These are phyloP conservation scores for Coemansia sp. DNA, from an alignment of 192 early-diverging fungal species.

Conservation along the genomic window DNA sequence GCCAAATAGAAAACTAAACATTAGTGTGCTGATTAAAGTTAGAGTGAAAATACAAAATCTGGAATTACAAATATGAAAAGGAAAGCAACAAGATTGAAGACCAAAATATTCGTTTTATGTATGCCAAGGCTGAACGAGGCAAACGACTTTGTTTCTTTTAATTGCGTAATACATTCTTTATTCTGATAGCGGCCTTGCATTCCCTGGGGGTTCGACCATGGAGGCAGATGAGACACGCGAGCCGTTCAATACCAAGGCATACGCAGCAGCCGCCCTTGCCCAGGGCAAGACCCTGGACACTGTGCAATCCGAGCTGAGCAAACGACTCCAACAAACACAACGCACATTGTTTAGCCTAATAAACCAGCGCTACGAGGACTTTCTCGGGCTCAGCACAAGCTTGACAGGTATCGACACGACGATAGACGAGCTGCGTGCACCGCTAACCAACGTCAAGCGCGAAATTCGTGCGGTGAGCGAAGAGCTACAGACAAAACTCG, in stretches of 20 bases:
- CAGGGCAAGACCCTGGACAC: slow-evolving; percentile 26
- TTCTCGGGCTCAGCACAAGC: slow-evolving; percentile 40
- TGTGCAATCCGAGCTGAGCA: slow-evolving; percentile 30
- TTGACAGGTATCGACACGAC: slow-evolving; percentile 33
- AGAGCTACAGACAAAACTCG: slow-evolving; percentile 18
- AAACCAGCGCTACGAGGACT: slow-evolving; percentile 39
- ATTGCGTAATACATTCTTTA: no score
- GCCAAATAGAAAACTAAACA: slow-evolving; percentile 73
- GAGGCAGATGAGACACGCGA: slow-evolving; percentile 31
- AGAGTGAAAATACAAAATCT: no score
- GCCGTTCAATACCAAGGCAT: slow-evolving; percentile 25
- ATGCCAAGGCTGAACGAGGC: no score
- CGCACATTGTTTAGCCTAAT: slow-evolving; percentile 32
- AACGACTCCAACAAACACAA: slow-evolving; percentile 15
- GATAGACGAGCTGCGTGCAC: slow-evolving; percentile 9
- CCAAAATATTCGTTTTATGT: no score
- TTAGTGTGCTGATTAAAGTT: not conserved
- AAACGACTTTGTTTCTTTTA: no score
- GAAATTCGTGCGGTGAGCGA: slow-evolving; percentile 13
- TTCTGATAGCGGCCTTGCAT: no score
- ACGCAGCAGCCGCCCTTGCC: slow-evolving; percentile 19
- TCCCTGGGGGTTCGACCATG: slow-evolving; percentile 9
- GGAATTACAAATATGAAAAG: no score
- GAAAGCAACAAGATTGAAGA: no score
- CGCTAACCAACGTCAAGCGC: slow-evolving; percentile 10